phyloP scores from a whole-genome alignment of 2,329 filamentous ascomycete species.

The Aureobasidium musti region DNA sequence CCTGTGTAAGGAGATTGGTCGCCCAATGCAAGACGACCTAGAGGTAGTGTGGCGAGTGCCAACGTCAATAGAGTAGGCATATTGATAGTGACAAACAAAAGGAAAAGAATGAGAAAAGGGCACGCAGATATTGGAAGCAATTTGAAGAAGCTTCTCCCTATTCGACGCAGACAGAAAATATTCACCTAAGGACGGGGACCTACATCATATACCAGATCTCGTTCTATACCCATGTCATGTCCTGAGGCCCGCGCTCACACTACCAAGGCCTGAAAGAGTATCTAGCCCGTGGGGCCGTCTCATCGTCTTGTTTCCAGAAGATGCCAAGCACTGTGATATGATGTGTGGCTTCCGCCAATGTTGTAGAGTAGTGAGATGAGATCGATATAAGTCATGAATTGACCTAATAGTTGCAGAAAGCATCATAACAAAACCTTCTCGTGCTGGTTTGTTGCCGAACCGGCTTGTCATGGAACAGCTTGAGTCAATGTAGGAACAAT shows the following conservation, averaged over 20 bases:
- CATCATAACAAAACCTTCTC: neutral
- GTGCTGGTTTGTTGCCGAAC: neutral
- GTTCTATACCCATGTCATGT: constrained; percentile 24
- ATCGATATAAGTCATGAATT: neutral
- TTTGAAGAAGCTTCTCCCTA: neutral
- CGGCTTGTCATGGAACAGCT: neutral
- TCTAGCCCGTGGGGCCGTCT: constrained; percentile 23
- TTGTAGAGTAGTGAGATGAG: neutral
- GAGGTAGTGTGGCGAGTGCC: constrained; percentile 12
- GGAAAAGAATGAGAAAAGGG: neutral
- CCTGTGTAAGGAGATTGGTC: constrained; percentile 25
- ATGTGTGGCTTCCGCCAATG: constrained; percentile 15
- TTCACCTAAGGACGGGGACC: neutral
- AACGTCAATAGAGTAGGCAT: constrained; percentile 15
- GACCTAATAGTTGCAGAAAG: neutral
- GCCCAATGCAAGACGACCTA: constrained; percentile 7
- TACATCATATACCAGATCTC: constrained; percentile 19
- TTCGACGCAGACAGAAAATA: neutral
- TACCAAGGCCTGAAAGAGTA: neutral
- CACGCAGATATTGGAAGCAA: neutral
- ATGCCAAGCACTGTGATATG: constrained; percentile 22
- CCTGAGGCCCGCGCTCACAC: constrained; percentile 13
- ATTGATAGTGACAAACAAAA: neutral
- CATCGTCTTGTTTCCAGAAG: constrained; percentile 24
- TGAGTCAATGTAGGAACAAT: neutral